Base-by-base conservation (phyloP, 257 asterid species). In the Solanum infundibuliforme region DNA sequence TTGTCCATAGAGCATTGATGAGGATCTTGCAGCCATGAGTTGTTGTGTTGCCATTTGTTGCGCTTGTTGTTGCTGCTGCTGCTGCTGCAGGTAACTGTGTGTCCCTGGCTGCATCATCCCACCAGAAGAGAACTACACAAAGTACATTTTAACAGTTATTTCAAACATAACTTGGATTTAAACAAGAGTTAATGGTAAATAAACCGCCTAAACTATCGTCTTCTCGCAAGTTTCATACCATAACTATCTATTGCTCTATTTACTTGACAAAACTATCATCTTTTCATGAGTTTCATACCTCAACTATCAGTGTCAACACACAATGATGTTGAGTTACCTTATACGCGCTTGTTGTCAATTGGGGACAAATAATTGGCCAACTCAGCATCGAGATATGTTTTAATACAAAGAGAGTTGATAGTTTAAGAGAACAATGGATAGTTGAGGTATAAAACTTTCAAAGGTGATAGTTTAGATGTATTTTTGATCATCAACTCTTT, bases 31-130 rank as follows among this genome's bases (percentile, higher is more conserved):
- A 0, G 98, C 97, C 98, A 95, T 93, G 0, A 95, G 93, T 0
- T 98, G 92, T 86, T 97, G 99, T 41, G 96, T 89, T 5, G 97
- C 82, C 95, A 94, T 92, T 87, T 92, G 98, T 69, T 96, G 99
- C n/a, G 94, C 92, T 86, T 41, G 83, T 36, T 58, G 66, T 21
- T 94, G 98, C 36, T 94, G 98, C 65, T 94, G 96, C 65, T 94
- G 98, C 79, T 94, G 96, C 74, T 94, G 98, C 92, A 94, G 98
- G 89, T 92, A 89, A 90, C 93, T 94, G 88, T 94, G 98, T 25
- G 93, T 87, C 2, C 98, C 95, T 0, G 97, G 91, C 91, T 92
- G 99, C 91, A 95, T 4, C 29, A 95, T 91, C 58, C 96, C 98
- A 31, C 94, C 93, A 5, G 91, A 89, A 8, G 93, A 72, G 69